phyloP scores from a whole-genome alignment of 2,329 filamentous ascomycete genomes.

The Polychaeton citri region DNA sequence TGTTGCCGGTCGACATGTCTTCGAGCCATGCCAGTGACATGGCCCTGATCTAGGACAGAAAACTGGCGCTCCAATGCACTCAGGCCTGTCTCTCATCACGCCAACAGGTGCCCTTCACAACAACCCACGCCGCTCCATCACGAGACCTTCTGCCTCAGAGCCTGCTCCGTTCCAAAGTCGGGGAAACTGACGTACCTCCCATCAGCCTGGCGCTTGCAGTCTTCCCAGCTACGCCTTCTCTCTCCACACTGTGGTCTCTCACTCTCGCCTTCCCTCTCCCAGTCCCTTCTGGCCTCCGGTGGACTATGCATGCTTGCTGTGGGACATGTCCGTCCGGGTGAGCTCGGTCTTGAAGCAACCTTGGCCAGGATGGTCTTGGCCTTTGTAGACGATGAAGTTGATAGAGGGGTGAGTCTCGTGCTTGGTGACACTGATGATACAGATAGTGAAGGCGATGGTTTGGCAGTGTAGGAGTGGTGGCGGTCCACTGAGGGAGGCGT shows the following conservation, averaged over 20 bases:
- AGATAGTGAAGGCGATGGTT: background rate
- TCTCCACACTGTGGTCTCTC: constrained; percentile 2
- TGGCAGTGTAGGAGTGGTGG: constrained; percentile 13
- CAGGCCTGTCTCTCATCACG: too few relatives aligned
- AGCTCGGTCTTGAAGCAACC: background rate
- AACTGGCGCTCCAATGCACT: too few relatives aligned
- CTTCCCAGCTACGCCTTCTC: constrained; percentile 17
- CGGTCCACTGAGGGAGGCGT: constrained; percentile 16
- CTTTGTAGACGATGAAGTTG: background rate
- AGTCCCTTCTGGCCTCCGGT: background rate
- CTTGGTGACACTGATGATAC: too few relatives aligned
- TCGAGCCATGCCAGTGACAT: too few relatives aligned
- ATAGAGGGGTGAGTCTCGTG: too few relatives aligned
- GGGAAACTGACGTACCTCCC: constrained; percentile 22
- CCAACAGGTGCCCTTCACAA: too few relatives aligned
- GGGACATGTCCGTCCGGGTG: background rate
- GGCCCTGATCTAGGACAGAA: too few relatives aligned
- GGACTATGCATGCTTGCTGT: too few relatives aligned
- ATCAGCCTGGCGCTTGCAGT: constrained; percentile 16
- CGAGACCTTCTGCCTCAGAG: background rate
- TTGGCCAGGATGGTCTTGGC: background rate
- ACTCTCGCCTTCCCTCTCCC: too few relatives aligned
- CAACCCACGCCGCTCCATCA: too few relatives aligned
- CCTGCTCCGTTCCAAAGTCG: constrained; percentile 12
- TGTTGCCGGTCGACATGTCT: too few relatives aligned